phyloP scores from a whole-genome alignment of 345 rosid species.

The Eucalyptus marginata region DNA sequence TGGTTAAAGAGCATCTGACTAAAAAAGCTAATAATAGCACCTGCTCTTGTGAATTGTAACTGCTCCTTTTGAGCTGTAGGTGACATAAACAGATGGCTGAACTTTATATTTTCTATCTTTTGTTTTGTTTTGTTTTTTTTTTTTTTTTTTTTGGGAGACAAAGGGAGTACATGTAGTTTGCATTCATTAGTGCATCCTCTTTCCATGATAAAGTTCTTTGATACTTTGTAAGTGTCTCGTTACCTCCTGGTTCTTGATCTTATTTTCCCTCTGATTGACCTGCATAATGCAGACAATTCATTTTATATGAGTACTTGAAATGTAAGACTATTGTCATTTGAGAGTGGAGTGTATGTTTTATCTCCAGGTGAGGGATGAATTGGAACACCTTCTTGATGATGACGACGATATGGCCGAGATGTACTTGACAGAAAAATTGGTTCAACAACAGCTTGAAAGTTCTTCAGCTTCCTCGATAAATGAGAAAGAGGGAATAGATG shows the following conservation, averaged over 20 bases:
- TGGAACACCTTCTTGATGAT: conserved; percentile 88
- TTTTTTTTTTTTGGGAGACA: background rate
- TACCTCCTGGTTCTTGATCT: background rate
- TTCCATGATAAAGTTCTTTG: background rate
- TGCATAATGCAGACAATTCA: background rate
- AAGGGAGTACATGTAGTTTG: background rate
- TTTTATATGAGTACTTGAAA: background rate
- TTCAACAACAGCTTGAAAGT: conserved; percentile 48
- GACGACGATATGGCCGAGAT: conserved; percentile 98
- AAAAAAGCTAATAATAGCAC: background rate
- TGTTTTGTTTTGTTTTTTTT: background rate
- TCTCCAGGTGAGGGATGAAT: conserved; percentile 78
- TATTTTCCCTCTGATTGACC: background rate
- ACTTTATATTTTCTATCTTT: background rate
- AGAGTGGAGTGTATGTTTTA: background rate
- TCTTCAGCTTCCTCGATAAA: conserved; percentile 48
- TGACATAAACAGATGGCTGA: background rate
- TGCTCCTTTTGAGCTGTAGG: background rate
- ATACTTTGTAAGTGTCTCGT: background rate
- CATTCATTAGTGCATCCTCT: background rate
- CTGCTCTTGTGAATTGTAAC: background rate
- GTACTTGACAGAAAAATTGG: conserved; percentile 80
- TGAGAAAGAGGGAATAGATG: conserved; percentile 38
- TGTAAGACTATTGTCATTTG: background rate
- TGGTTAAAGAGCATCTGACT: background rate